Base-by-base conservation (phyloP, 805 yeast species). In the Lachancea kluyveri region DNA sequence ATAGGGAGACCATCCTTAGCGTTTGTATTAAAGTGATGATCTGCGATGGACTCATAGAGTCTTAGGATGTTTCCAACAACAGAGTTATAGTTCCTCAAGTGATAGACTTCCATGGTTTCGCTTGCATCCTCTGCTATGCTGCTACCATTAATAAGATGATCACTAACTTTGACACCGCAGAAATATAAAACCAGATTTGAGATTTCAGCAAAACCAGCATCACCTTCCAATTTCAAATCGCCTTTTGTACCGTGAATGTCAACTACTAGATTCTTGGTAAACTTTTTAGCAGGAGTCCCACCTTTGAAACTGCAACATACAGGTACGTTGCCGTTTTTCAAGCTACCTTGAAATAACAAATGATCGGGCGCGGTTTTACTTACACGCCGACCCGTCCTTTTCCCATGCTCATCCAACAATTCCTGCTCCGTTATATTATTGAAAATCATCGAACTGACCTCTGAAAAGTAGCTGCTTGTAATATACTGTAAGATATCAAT, bases 171-270 rank as follows among this genome's bases (percentile, higher is more conserved):
- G 6, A 37, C 35, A 26, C 59, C 59, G 33, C 52, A 49, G 33
- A 50, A 54, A 35, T 52, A 54, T 21, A 54, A 35, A 1, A 52
- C 57, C 8, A 54, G 34, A 30, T 52, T 54, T 5, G 59, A 50
- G 8, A 54, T 49, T 29, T 52, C 57, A 1, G 55, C 54, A 33
- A 54, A 54, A n/a, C 59, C 59, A 6, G 57, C 59, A 31, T 54
- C 57, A 26, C 59, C 59, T 36, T 54, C 59, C 12, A 54, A 36
- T 32, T 52, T 54, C 12, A 52, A 33, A 41, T 54, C 57, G 29
- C 59, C 59, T 31, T 47, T 52, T 10, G 59, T 50, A 12, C 59
- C 59, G 35, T 54, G 59, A 20, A 54, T 46, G 33, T 54, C 57
- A 17, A 53, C 50, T n/a, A 54, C 51, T 27, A 54, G 31, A 34